These are phyloP conservation scores for Cladosporium sp. DNA, from an alignment of 2,329 filamentous ascomycete genomes.

Conservation along the genomic window DNA sequence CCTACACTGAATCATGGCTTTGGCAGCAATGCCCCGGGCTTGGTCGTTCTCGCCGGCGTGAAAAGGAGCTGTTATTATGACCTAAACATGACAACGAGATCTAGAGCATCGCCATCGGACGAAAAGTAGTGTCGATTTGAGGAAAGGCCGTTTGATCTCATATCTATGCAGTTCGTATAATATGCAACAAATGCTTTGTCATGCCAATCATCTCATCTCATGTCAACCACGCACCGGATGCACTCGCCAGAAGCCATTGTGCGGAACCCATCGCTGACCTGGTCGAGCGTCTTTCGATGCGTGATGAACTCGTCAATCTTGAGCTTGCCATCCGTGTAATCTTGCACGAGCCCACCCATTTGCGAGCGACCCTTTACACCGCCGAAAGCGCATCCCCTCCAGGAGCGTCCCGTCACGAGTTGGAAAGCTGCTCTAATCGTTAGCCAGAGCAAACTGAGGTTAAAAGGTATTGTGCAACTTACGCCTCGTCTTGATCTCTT, in stretches of 20 bases:
- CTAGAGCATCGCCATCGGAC: no score
- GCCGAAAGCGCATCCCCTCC: slow-evolving; percentile 93
- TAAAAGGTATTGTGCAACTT: slow-evolving; percentile 42
- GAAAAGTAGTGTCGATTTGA: no score
- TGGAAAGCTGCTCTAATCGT: slow-evolving; percentile 69
- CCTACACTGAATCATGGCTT: no score
- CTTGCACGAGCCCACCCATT: slow-evolving; percentile 74
- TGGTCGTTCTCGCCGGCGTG: no score
- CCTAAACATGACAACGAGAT: no score
- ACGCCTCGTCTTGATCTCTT: slow-evolving; percentile 89
- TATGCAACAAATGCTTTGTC: no score
- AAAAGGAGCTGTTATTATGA: no score
- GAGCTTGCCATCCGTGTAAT: slow-evolving; percentile 79
- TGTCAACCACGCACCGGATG: slow-evolving; percentile 81
- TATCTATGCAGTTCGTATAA: no score
- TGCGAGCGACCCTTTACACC: slow-evolving; percentile 94
- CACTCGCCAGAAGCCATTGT: slow-evolving; percentile 93
- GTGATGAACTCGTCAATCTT: slow-evolving; percentile 99
- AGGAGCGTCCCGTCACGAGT: slow-evolving; percentile 89
- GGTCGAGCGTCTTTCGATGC: slow-evolving; percentile 71
- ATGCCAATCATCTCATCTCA: slow-evolving; percentile 29
- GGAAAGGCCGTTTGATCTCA: no score
- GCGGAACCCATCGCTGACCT: slow-evolving; percentile 85
- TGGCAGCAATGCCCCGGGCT: no score
- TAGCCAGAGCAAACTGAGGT: not conserved